Conservation (phyloP, 2,329 filamentous ascomycete species). For the Stachybotrys echinatus region DNA sequence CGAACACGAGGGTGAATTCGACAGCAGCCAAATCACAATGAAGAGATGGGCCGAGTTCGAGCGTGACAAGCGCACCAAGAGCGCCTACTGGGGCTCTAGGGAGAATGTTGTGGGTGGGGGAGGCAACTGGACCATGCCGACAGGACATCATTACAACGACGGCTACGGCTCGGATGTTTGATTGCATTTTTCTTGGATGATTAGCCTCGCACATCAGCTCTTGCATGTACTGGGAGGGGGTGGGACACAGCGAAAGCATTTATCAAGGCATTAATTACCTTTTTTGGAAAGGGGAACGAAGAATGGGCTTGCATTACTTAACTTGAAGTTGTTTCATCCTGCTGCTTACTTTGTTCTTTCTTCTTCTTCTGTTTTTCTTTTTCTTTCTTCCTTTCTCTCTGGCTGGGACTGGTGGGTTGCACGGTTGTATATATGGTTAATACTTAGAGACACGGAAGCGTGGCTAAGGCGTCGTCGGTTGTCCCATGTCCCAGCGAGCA, state of each 20-base stretch:
- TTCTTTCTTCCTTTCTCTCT: background rate
- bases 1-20: conserved; percentile 92
- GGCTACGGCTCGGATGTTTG: conserved; percentile 49
- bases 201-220: too few species aligned
- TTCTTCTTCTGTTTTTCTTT: background rate
- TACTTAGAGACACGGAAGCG: background rate
- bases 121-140: conserved; percentile 37
- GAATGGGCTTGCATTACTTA: too few species aligned
- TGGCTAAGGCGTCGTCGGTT: background rate
- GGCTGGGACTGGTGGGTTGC: background rate
- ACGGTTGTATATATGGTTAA: background rate
- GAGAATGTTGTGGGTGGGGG: conserved; percentile 42
- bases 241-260: too few species aligned
- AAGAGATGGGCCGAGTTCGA: conserved; percentile 98
- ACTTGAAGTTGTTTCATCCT: too few species aligned
- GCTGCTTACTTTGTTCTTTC: too few species aligned
- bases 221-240: background rate
- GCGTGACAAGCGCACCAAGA: conserved; percentile 49
- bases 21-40: conserved; percentile 99
- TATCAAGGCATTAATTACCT: too few species aligned
- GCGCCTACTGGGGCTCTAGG: conserved; percentile 45
- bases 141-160: conserved; percentile 43
- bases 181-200: background rate
- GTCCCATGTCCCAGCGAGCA: background rate
- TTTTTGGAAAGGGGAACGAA: too few species aligned